Evolutionary conservation across 1,139 yeast genomes (phyloP), one percentile per base, ranked within the genome.

Genomic region (Yarrowia galli): DNA sequence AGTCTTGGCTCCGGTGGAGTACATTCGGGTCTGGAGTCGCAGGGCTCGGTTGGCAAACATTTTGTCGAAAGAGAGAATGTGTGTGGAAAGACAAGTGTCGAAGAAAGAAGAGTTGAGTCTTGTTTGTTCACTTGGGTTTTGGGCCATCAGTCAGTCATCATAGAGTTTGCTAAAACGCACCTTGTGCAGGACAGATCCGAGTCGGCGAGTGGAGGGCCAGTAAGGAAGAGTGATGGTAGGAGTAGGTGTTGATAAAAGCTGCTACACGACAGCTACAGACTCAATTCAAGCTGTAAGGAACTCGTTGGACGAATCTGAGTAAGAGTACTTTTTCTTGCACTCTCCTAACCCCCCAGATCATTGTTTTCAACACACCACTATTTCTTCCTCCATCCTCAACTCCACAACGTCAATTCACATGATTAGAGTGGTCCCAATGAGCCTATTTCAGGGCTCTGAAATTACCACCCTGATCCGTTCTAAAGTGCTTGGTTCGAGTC

Each of bases 1-100:
- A 40, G 75, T 75, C 72, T 73, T 72, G 61, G 71, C 67, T 49
- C 71, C 73, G 48, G 72, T 68, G 53, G 76, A 70, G 68, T 72
- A 73, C 58, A 69, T 69, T 69, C 75, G 68, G 56, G 66, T 38
- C 54, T 61, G 66, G 20, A 61, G 54, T 61, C 66, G 66, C 54
- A 61, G 28, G 16, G 66, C 66, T 61, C 66, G 66, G 38, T 61
- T 46, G 43, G 66, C 66, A 61, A 61, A 48, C 66, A 61, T 61
- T 36, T 23, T 46, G 36, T 22, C 53, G 48, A 23, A 16, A 15
- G 16, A n/a, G n/a, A n/a, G n/a, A n/a, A n/a, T n/a, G n/a, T n/a
- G 28, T 12, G n/a, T 40, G 43, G 20, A 40, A 9, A 16, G 43
- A 51, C 18, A 13, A 28, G 58, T 20, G 40, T 35, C 32, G 18